These are phyloP conservation scores for Trichoderma cornu-damae DNA, from an alignment of 2,329 filamentous ascomycete genomes.

Conservation along the genomic window DNA sequence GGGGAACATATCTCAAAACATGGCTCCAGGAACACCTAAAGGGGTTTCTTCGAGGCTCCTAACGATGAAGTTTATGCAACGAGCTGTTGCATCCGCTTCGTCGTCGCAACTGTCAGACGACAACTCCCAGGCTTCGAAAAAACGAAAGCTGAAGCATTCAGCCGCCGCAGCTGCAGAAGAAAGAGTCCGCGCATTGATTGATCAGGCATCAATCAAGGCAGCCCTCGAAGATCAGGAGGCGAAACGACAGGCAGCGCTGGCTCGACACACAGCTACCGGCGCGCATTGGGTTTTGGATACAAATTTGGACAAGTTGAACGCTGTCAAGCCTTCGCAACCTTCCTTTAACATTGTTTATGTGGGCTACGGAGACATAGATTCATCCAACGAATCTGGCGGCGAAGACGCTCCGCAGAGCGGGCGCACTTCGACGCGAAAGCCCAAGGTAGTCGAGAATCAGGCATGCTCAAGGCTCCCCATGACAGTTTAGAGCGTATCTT, in stretches of 20 bases:
- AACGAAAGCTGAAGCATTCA: conserved; percentile 48
- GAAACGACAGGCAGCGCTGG: conserved; percentile 56
- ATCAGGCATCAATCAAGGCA: conserved; percentile 56
- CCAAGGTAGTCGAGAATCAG: conserved; percentile 1
- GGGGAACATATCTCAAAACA: conserved; percentile 23
- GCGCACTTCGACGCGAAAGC: conserved; percentile 30
- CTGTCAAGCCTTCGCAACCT: conserved; percentile 31
- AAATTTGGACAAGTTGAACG: conserved; percentile 24
- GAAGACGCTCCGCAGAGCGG: conserved; percentile 32
- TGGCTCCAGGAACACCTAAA: conserved; percentile 52
- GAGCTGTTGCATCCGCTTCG: conserved; percentile 60
- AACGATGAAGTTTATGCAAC: conserved; percentile 98
- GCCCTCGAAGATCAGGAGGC: conserved; percentile 63
- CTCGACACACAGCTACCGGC: conserved; percentile 61
- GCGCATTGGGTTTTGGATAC: conserved; percentile 70
- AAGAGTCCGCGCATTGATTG: conserved; percentile 38
- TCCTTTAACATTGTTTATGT: conserved; percentile 56
- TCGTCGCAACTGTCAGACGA: conserved; percentile 44
- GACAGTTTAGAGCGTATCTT: neutral
- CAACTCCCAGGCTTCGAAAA: conserved; percentile 52
- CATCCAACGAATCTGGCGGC: conserved; percentile 34
- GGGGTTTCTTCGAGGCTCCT: conserved; percentile 81
- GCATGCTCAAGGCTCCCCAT: neutral
- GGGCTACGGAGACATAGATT: conserved; percentile 48
- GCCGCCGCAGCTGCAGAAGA: conserved; percentile 31